Evolutionary conservation across 2,329 filamentous ascomycete genomes (phyloP), one percentile per base, ranked within the genome.

Genomic region (Diaporthe citriasiana): DNA sequence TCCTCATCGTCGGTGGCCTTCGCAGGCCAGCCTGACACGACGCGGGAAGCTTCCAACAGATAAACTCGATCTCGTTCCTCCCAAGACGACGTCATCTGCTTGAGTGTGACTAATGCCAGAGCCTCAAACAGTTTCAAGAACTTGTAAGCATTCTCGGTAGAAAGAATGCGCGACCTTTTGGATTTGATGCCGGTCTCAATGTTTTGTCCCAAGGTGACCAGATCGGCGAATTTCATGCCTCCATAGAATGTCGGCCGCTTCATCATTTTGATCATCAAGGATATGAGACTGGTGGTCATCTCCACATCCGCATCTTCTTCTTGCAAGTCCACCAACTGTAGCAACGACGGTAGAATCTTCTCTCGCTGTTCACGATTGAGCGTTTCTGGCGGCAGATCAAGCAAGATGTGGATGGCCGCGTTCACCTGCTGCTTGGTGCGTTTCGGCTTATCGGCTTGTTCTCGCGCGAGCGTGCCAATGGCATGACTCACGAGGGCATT

Each of bases 221-320:
- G 73, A 25, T 84, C 79, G 19, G 80, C 76, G 68, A 84, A 89
- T 1, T 74, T 78, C 81, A 89, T 85, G 78, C 82, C 82, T 55
- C 87, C 81, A 76, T 89, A 88, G 72, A 88, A 88, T 0, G 87
- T 89, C 0, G 88, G 84, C n/a, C 84, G 83, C 7, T 80, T 79
- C 84, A 89, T 88, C 33, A 89, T 79, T 77, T 87, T 89, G 3
- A 84, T 79, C 76, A 86, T 84, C 63, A 90, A 77, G 27, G 84
- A 83, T 9, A 90, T 79, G 7, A 87, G 77, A 13, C 82, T 73
- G 66, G 81, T 83, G 81, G 13, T 78, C 74, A 0, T 19, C 76
- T 60, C 25, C 70, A 47, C 7, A 27, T 53, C 56, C 8, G 42
- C 33, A 12, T 22, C 33, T 50, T 70, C 75, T 51, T 71, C 73